Base-by-base conservation (phyloP, 2,329 filamentous ascomycete genomes). In the Botrytis medusae region DNA sequence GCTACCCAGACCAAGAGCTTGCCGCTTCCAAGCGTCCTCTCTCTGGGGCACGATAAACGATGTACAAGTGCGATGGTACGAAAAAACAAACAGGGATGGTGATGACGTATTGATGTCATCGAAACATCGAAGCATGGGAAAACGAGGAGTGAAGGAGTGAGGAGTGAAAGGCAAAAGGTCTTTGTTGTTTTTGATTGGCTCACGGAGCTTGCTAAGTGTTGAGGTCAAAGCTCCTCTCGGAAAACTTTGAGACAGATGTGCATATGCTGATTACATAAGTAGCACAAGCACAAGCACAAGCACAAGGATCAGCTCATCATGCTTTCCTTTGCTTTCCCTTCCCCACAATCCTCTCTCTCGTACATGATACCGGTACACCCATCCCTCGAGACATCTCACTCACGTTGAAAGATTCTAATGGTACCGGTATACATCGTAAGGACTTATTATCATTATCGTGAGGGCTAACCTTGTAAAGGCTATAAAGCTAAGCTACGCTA, bases 71-170 rank as follows among this genome's bases (percentile, higher is more conserved):
- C 10, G 59, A 48, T 22, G 20, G 32, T 7, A n/a, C 2, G 32
- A n/a, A 34, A 61, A 61, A 37, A n/a, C 10, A 25, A 54, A 61
- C 59, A 61, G 7, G 6, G 60, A 62, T 62, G 14, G 5, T 18
- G 25, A 57, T 62, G 34, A 62, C 51, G 51, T 62, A 37, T 37
- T 62, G 60, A 62, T 62, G 60, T 40, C 60, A 62, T 62, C 12
- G 60, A 40, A 62, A 29, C 51, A 54, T n/a, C n/a, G 51, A 25
- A 51, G 25, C 34, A 37, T 61, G 34, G 34, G 37, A 18, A 32
- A 40, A 7, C 18, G 51, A 57, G 51, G 51, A 32, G 51, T 16
- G 42, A 57, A 7, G 34, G 34, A 34, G 34, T 16, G 59, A 61
- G 59, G 59, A n/a, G 59, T n/a, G 48, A 51, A 20, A 32, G 18